Conservation (phyloP, 352 stramenopile species). For the Globisporangium perplexum region DNA sequence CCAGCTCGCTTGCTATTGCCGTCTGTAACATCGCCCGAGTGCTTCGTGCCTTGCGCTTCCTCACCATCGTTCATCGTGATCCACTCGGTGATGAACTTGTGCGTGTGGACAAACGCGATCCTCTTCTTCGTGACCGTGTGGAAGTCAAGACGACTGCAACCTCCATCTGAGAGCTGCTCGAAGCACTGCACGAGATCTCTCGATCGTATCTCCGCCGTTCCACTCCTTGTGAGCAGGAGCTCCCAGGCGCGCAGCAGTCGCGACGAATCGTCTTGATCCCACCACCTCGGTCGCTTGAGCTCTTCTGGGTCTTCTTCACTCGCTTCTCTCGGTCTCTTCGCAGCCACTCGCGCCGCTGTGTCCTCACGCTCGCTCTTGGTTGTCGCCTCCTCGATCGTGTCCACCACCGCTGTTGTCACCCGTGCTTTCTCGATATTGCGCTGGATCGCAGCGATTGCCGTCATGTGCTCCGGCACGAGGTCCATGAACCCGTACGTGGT, state of each 20-base stretch:
- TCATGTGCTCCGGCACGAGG: background rate
- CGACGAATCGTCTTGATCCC: background rate
- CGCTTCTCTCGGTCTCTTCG: no score
- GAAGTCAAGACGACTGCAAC: background rate
- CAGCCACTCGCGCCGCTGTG: no score
- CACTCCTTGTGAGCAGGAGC: background rate
- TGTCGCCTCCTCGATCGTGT: background rate
- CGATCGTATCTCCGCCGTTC: background rate
- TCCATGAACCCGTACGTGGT: background rate
- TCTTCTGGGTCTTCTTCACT: no score
- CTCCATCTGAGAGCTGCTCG: background rate
- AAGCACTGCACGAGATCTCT: background rate
- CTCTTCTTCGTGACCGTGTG: background rate
- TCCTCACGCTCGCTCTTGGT: background rate
- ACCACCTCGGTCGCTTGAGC: background rate
- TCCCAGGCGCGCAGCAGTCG: background rate
- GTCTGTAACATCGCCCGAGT: no score
- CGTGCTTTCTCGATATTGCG: background rate
- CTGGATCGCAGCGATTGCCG: background rate
- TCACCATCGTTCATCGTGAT: no score
- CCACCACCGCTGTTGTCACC: background rate
- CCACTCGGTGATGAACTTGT: background rate
- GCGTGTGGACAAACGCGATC: background rate
- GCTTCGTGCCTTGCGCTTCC: no score
- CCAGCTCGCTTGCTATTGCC: no score